These are phyloP conservation scores for Nemophila menziesii DNA, from an alignment of 257 asterid species.

Conservation along the genomic window DNA sequence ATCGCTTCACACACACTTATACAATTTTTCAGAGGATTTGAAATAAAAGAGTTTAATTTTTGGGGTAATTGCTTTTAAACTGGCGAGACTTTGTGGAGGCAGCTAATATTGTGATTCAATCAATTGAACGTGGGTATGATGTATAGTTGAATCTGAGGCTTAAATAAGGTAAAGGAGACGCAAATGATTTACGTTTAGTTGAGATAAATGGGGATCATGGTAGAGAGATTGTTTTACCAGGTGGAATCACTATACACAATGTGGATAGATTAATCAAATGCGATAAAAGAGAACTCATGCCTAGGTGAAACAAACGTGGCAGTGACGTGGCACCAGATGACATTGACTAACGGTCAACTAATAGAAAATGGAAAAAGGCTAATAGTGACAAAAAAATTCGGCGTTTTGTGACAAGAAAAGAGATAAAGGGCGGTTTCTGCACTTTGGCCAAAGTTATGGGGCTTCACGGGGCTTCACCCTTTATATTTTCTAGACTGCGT, in stretches of 20 bases:
- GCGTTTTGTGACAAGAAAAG: too few species aligned
- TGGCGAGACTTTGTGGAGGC: constrained; percentile 78
- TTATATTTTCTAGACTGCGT: too few species aligned
- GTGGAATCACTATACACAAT: constrained; percentile 53
- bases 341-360: too few species aligned
- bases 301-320: too few species aligned
- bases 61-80: constrained; percentile 65
- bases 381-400: too few species aligned
- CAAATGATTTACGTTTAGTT: constrained; percentile 37
- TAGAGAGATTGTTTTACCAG: constrained; percentile 76
- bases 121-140: constrained; percentile 93
- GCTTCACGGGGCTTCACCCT: too few species aligned
- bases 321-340: too few species aligned
- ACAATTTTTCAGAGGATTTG: too few species aligned
- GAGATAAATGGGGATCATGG: constrained; percentile 66
- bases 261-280: constrained; percentile 79
- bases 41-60: constrained; percentile 15
- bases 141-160: constrained; percentile 75
- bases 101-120: constrained; percentile 71
- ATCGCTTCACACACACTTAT: too few species aligned
- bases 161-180: constrained; percentile 78
- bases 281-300: constrained; percentile 86
- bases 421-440: too few species aligned
- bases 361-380: too few species aligned
- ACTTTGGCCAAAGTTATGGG: too few species aligned